Conservation (phyloP, 2,329 filamentous ascomycete genomes). For the Neopestalotiopsis sp. region DNA sequence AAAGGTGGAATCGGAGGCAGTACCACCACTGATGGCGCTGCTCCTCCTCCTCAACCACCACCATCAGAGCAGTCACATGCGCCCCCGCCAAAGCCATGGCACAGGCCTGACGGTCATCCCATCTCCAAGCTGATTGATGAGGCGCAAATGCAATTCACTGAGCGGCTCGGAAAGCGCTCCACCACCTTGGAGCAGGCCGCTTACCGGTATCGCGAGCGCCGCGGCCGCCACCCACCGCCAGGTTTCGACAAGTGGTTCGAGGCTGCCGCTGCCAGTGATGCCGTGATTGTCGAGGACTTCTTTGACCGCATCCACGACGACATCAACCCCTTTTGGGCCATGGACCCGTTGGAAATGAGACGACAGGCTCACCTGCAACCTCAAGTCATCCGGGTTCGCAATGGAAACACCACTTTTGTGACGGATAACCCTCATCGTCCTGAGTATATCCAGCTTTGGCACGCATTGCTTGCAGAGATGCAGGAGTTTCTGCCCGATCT, state of each 20-base stretch:
- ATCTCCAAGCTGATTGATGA: constrained; percentile 53
- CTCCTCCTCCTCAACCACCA: background rate
- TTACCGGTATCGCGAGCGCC: constrained; percentile 57
- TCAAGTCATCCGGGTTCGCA: constrained; percentile 52
- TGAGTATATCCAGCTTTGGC: constrained; percentile 53
- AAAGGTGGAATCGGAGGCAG: background rate
- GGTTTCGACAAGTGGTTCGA: constrained; percentile 65
- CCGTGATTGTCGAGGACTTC: constrained; percentile 65
- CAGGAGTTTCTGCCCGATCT: constrained; percentile 64
- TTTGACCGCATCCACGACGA: constrained; percentile 70
- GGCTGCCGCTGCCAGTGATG: constrained; percentile 55
- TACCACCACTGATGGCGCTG: background rate
- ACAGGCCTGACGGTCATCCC: constrained; percentile 42
- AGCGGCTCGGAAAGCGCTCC: constrained; percentile 50
- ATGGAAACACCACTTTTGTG: constrained; percentile 44
- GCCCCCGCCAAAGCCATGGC: background rate
- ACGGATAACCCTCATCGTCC: constrained; percentile 46
- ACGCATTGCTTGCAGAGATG: constrained; percentile 56
- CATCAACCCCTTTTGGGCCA: constrained; percentile 64
- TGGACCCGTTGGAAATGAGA: constrained; percentile 48
- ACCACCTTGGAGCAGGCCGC: constrained; percentile 56
- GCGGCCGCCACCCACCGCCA: constrained; percentile 66
- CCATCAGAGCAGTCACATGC: background rate
- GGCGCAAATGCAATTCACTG: constrained; percentile 48
- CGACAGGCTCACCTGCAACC: constrained; percentile 46